Base-by-base conservation (phyloP, 768 basidiomycete species). In the Lactifluus subvellereus region DNA sequence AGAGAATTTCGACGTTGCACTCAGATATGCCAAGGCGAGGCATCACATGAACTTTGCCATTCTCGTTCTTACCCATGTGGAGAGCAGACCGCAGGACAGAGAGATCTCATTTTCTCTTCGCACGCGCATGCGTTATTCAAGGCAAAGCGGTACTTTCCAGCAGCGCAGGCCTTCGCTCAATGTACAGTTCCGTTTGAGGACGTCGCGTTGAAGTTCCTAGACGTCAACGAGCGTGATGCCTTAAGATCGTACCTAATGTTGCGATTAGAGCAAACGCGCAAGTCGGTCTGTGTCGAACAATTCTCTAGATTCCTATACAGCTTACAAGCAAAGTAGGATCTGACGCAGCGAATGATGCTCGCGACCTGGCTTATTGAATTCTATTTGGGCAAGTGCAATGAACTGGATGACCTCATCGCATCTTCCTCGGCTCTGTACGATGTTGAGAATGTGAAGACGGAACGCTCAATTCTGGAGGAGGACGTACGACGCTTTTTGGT, bases 351-450 rank as follows among this genome's bases (percentile, higher is more conserved):
- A 45, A 94, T 94, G 88, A 94, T 98, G 86, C 77, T 99, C 20
- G 95, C 97, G 18, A 98, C 94, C 0, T 99, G 97, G 97, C 84
- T 99, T 13, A 88, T 97, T 35, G 97, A 99, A 74, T 93, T 98
- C 67, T 98, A 94, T 71, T 84, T 99, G 16, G 90, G 90, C 74
- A 98, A 97, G 77, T 94, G 91, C 73, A 96, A 97, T 70, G 92
- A 96, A 65, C 77, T 98, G 55, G 97, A 99, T 70, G 97, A 98
- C 71, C 79, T 94, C 18, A 85, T 95, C 32, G 94, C 93, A 0
- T 91, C 95, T 0, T 93, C 94, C 73, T 84, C 84, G 1, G 79
- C 85, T 14, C 84, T 88, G 11, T 85, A 86, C 56, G 91, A 96
- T 66, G 87, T 88, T 16, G 90, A 94, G 56, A 95, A 94, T 71